Base-by-base conservation (phyloP, 192 early-diverging fungal genomes). In the Coemansia umbellata region DNA sequence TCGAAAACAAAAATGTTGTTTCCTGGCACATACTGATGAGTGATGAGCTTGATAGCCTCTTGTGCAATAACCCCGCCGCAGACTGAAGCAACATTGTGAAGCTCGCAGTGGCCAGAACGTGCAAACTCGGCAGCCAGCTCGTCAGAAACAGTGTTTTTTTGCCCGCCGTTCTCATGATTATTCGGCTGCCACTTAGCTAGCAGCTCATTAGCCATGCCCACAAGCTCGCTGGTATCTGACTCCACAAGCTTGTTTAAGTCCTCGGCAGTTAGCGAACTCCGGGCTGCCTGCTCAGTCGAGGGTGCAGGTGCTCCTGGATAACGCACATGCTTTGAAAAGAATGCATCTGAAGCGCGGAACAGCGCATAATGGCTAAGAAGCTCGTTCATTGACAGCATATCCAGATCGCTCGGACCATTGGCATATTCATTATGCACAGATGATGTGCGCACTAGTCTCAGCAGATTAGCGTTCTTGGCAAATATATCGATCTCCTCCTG, bases 21-120 rank as follows among this genome's bases (percentile, higher is more conserved):
- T 42, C 93, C 68, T 2, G 94, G 93, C 42, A 94, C 85, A 60
- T 99, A 99, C 76, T 99, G 96, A 39, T 80, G 79, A 3, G 96
- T 99, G 31, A 97, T 82, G 33, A 99, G 63, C 79, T 99, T 99
- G 79, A 97, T 95, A 22, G 85, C 74, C 66, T 99, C 96, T 57
- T 99, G 96, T 10, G 91, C 81, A 15, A 87, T 89, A 27, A 99
- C 75, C 18, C 94, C 96, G 33, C 94, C 96, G 50, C 86, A 78
- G 14, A 96, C 59, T 6, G 91, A 84, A 0, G 92, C 88, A 33
- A 93, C 83, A 62, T 87, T 90, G 60, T 90, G 90, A 10, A 94
- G 80, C 53, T 95, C 86, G 24, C 80, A 64, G 23, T 75, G 80
- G 8, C 90, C 92, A 19, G 86, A 85, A 37, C 85, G 81, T 37